Evolutionary conservation across 2,329 filamentous ascomycete species (phyloP).

Genomic region (Simplicillium aogashimaense): DNA sequence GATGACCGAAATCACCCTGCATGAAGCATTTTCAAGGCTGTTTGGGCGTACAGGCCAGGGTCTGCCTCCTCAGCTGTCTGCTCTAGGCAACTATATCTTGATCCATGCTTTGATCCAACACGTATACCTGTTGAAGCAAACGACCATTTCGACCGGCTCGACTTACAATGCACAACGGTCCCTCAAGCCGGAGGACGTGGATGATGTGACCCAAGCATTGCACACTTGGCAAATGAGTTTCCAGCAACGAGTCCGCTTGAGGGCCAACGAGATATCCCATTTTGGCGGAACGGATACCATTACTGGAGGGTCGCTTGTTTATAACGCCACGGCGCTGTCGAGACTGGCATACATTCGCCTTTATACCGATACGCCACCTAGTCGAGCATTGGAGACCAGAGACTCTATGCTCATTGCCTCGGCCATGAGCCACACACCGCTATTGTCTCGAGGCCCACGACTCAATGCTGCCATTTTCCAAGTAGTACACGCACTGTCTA

Average conservation of each 20-base stretch:
- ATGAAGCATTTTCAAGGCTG: conserved; percentile 45
- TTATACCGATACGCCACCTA: conserved; percentile 54
- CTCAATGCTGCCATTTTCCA: conserved; percentile 57
- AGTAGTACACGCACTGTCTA: conserved; percentile 57
- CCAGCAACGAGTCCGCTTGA: conserved; percentile 42
- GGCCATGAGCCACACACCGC: conserved; percentile 47
- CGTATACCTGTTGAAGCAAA: conserved; percentile 59
- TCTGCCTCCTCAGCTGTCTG: conserved; percentile 40
- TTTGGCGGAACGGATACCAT: conserved; percentile 38
- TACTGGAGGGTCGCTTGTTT: conserved; percentile 51
- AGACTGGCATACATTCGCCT: conserved; percentile 55
- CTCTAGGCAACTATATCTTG: conserved; percentile 59
- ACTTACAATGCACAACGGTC: conserved; percentile 40
- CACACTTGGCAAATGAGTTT: conserved; percentile 49
- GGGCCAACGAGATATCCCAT: conserved; percentile 36
- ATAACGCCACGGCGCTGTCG: conserved; percentile 53
- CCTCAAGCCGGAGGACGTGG: conserved; percentile 43
- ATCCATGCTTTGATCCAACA: conserved; percentile 65
- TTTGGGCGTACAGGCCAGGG: conserved; percentile 40
- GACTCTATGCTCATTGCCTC: conserved; percentile 53
- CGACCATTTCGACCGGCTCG: conserved; percentile 38
- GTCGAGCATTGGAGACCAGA: conserved; percentile 53
- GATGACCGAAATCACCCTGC: conserved; percentile 41
- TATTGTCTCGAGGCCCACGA: conserved; percentile 47
- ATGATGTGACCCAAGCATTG: conserved; percentile 44